Base-by-base conservation (phyloP, 805 yeast genomes). In the Candida multigemmis region DNA sequence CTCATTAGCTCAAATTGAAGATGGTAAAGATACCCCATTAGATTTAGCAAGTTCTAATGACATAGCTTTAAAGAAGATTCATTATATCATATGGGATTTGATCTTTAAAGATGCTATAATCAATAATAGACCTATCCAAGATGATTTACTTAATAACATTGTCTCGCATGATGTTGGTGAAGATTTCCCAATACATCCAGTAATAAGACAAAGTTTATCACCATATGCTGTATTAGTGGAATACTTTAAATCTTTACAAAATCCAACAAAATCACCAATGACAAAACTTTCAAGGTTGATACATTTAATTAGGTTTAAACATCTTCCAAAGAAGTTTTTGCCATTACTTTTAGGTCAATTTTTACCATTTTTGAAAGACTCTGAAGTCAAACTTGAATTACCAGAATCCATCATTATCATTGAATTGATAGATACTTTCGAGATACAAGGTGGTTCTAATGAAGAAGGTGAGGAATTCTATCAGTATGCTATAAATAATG, bases 221-320 rank as follows among this genome's bases (percentile, higher is more conserved):
- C 91, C 91, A 24, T 75, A 79, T 44, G 85, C 78, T 2, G 70
- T 77, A 1, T 54, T 81, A 14, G 59, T 60, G 32, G 66, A 66
- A 33, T 74, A 69, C 39, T 65, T 66, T 44, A 50, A 52, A 11
- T 45, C 52, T 1, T 26, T 56, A 6, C 23, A 30, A 3, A 27
- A 19, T 19, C 12, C 27, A 21, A 3, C 21, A 7, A 23, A 9
- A 5, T 12, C 11, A 2, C 27, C 22, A 8, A 11, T 62, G 22
- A 36, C 56, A 9, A 48, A 54, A 21, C 46, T 74, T 9, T 44
- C 78, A 14, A 54, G 54, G 12, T 65, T 77, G 42, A 59, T 58
- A 24, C 76, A 73, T 38, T 42, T 77, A 29, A 39, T 62, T 28
- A 50, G 56, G 28, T 60, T 60, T 40, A 50, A 43, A 23, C 55